Conservation (phyloP, 2,329 filamentous ascomycete genomes). For the Calonectria honghensis region DNA sequence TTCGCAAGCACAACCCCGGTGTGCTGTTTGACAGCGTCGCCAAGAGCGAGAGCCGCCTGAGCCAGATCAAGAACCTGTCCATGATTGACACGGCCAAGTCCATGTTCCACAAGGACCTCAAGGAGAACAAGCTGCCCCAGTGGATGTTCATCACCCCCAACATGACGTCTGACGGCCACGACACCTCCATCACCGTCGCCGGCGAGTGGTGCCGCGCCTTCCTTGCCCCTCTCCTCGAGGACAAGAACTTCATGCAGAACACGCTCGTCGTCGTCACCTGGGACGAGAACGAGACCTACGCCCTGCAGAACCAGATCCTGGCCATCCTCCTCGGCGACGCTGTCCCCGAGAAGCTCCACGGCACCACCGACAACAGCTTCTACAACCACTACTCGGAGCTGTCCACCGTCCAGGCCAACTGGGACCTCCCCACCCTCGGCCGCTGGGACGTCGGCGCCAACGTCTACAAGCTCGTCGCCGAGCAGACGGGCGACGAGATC, state of each 20-base stretch:
- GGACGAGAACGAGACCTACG: conserved; percentile 85
- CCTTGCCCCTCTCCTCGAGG: conserved; percentile 80
- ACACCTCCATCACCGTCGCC: conserved; percentile 81
- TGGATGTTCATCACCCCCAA: conserved; percentile 83
- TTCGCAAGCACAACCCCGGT: conserved; percentile 86
- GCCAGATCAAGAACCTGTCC: conserved; percentile 83
- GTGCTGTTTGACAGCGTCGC: conserved; percentile 81
- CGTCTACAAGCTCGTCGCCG: conserved; percentile 77
- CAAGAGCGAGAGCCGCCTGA: conserved; percentile 74
- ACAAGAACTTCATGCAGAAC: conserved; percentile 83
- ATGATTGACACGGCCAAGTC: conserved; percentile 64
- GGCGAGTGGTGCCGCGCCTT: conserved; percentile 81
- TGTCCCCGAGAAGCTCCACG: conserved; percentile 78
- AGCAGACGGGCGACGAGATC: conserved; percentile 74
- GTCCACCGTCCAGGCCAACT: conserved; percentile 81
- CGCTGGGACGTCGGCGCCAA: conserved; percentile 84
- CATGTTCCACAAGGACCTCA: conserved; percentile 80
- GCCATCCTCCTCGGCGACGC: conserved; percentile 84
- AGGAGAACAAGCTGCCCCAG: conserved; percentile 79
- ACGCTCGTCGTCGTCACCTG: conserved; percentile 86
- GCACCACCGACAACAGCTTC: conserved; percentile 81
- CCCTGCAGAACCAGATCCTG: conserved; percentile 80
- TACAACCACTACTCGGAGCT: conserved; percentile 85
- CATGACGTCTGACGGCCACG: conserved; percentile 86
- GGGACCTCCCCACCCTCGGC: conserved; percentile 80